phyloP scores from a whole-genome alignment of 257 asterid genomes.

The Plantago ovata region DNA sequence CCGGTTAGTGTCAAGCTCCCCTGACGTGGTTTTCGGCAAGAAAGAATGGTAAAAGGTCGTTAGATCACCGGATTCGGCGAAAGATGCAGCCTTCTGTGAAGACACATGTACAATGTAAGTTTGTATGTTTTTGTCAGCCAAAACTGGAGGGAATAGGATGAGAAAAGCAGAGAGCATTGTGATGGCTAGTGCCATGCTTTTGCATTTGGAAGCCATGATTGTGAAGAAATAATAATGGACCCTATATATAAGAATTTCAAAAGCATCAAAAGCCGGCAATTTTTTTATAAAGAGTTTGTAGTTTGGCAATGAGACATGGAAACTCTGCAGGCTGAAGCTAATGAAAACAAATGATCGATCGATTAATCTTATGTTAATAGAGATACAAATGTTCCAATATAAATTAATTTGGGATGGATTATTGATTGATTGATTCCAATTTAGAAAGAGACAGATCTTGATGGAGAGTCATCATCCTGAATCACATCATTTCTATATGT shows the following conservation, averaged over 20 bases:
- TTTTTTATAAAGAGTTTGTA: background rate
- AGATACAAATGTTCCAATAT: no score
- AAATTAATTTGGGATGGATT: no score
- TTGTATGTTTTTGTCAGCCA: conserved; percentile 21
- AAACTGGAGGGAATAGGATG: conserved; percentile 18
- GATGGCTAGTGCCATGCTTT: conserved; percentile 22
- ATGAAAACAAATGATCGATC: no score
- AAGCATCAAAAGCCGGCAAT: conserved; percentile 5
- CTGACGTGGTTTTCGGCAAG: conserved; percentile 21
- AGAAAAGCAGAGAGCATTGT: background rate
- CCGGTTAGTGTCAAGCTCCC: conserved; percentile 17
- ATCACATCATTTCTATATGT: no score
- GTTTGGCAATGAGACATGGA: background rate
- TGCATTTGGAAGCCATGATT: conserved; percentile 15
- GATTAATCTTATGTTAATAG: no score
- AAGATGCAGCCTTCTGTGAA: conserved; percentile 16
- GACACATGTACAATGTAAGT: conserved; percentile 39
- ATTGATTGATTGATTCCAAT: no score
- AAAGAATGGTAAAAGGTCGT: conserved; percentile 28
- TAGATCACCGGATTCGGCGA: conserved; percentile 16
- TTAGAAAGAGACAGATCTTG: no score
- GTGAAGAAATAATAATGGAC: conserved; percentile 8
- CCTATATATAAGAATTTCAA: conserved; percentile 6
- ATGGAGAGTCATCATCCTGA: no score
- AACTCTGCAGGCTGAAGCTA: no score